These are phyloP conservation scores for Solanum gracilifrons DNA, from an alignment of 257 asterid species.

Conservation along the genomic window DNA sequence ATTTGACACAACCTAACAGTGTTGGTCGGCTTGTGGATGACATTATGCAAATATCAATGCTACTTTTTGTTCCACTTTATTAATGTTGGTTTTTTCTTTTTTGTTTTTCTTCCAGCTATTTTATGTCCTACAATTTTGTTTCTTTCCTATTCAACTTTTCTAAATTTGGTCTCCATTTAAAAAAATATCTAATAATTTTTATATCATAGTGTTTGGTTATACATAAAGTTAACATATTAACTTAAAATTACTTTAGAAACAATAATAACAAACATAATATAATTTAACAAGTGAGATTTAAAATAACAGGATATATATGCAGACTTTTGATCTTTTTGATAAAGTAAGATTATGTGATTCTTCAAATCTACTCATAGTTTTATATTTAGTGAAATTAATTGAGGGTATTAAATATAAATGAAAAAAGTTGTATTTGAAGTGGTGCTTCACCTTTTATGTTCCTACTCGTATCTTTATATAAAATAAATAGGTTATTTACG, in stretches of 20 bases:
- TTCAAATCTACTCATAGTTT: too few relatives aligned
- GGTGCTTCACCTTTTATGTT: background rate
- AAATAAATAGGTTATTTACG: too few relatives aligned
- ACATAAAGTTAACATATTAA: background rate
- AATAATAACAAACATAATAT: background rate
- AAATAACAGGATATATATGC: background rate
- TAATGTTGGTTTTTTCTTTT: background rate
- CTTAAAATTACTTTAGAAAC: background rate
- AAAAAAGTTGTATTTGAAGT: fast-evolving
- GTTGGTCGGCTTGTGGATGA: conserved; percentile 15
- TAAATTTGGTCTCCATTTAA: background rate
- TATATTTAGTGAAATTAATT: too few relatives aligned
- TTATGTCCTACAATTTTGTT: background rate
- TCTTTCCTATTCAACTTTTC: background rate
- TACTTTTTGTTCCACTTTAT: background rate
- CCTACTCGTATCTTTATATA: too few relatives aligned
- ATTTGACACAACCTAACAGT: conserved; percentile 21
- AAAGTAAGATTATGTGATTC: background rate
- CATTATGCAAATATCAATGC: background rate
- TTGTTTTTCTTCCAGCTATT: background rate
- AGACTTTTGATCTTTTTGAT: background rate
- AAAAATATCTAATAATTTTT: background rate
- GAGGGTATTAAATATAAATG: too few relatives aligned
- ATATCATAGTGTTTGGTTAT: background rate
- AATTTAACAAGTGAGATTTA: too few relatives aligned